A percentile compares a stretch with the other conserved stretches of the same genome.
These are phyloP conservation scores for Cenchrus fungigraminus DNA, from an alignment of 176 grass and related monocot genomes.

Conservation along the genomic window DNA sequence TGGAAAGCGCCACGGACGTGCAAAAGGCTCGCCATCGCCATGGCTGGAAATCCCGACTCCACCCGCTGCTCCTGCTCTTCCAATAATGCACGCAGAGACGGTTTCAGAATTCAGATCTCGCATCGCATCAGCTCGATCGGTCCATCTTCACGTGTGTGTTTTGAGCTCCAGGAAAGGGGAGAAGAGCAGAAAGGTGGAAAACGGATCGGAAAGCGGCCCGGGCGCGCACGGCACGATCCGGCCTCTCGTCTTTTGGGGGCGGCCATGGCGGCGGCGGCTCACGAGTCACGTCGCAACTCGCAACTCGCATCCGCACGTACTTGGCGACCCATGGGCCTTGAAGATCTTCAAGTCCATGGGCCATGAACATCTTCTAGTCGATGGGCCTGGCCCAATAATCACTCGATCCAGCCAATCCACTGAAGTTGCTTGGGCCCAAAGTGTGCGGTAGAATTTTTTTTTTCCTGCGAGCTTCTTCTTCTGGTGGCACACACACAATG, in stretches of 20 bases:
- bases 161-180: background rate
- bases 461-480: no score
- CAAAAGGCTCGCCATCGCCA: conserved; percentile 28
- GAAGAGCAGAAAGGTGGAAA: background rate
- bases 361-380: background rate
- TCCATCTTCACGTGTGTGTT: conserved; percentile 41
- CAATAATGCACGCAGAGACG: conserved; percentile 35
- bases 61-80: no score
- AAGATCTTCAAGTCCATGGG: background rate
- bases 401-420: background rate
- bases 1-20: background rate
- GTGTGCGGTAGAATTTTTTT: no score
- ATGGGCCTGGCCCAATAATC: background rate
- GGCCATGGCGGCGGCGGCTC: background rate
- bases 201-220: background rate
- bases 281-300: background rate
- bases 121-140: background rate
- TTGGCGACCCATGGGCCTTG: background rate
- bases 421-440: no score
- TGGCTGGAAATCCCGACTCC: background rate
- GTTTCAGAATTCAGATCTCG: conserved; percentile 56
- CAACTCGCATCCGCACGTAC: background rate
- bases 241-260: background rate
- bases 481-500: no score
- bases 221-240: conserved; percentile 2